Percentiles rank a stretch among this genome's conserved stretches.
Evolutionary conservation across 2,329 filamentous ascomycete genomes (phyloP).

Genomic region (Cladosporium colombiae): DNA sequence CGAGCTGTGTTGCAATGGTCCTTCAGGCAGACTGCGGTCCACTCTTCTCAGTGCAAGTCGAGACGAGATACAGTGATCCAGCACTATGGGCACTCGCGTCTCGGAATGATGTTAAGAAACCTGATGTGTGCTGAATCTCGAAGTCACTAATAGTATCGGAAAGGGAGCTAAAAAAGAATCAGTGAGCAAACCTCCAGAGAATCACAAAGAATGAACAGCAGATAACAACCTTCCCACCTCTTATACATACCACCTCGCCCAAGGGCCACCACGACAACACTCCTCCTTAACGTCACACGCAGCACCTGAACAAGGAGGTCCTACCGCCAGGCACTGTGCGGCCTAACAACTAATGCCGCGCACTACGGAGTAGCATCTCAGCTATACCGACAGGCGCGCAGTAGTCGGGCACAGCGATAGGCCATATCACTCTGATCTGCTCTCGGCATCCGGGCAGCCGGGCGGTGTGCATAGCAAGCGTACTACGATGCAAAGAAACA

Average conservation of each 20-base stretch:
- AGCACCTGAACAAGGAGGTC: background rate
- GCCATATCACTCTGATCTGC: background rate
- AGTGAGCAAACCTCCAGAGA: background rate
- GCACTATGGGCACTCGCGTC: background rate
- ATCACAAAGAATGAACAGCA: background rate
- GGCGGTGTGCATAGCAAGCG: background rate
- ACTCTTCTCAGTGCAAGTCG: background rate
- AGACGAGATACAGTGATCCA: background rate
- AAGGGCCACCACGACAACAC: background rate
- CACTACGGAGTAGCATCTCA: background rate
- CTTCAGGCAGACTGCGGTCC: background rate
- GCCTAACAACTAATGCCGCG: slow-evolving; percentile 9
- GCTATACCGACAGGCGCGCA: slow-evolving; percentile 3
- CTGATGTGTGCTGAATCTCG: background rate
- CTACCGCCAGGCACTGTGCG: slow-evolving; percentile 3
- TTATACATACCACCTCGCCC: background rate
- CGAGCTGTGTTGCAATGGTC: background rate
- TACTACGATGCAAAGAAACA: background rate
- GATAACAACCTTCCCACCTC: background rate
- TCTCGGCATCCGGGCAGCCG: slow-evolving; percentile 2
- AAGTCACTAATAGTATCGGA: background rate
- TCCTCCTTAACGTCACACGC: slow-evolving; percentile 1
- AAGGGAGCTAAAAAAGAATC: background rate
- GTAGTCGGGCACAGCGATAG: background rate
- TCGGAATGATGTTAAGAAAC: background rate